Evolutionary conservation across 2,329 filamentous ascomycete genomes (phyloP).

Genomic region (Trichophyton mentagrophytes): DNA sequence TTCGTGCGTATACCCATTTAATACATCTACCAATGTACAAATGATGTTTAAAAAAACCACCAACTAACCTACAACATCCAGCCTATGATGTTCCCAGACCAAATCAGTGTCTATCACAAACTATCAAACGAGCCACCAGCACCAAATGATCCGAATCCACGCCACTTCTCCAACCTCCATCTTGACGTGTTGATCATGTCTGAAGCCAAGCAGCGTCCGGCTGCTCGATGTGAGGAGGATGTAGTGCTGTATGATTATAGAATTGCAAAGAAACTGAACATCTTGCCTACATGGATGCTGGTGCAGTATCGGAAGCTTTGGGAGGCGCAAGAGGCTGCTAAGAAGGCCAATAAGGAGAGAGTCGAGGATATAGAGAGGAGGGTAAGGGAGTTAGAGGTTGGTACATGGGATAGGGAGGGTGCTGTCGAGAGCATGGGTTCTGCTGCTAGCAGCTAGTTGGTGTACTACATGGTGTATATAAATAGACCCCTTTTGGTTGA

Average conservation of each 20-base stretch:
- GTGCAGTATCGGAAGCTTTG: constrained; percentile 48
- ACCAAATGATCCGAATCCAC: constrained; percentile 23
- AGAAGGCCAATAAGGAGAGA: constrained; percentile 38
- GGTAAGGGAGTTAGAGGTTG: constrained; percentile 52
- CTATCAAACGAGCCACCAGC: constrained; percentile 30
- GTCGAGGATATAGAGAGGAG: constrained; percentile 45
- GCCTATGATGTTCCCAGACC: constrained; percentile 76
- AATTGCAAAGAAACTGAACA: constrained; percentile 40
- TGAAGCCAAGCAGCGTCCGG: constrained; percentile 57
- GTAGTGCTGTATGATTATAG: constrained; percentile 67
- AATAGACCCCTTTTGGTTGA: too few species aligned
- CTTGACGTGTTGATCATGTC: constrained; percentile 57
- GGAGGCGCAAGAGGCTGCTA: constrained; percentile 49
- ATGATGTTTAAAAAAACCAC: neutral
- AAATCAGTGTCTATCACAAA: constrained; percentile 72
- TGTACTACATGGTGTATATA: neutral
- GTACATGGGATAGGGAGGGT: constrained; percentile 59
- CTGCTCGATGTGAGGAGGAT: constrained; percentile 65
- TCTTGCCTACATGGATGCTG: constrained; percentile 49
- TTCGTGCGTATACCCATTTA: constrained; percentile 48
- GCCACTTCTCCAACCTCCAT: constrained; percentile 23
- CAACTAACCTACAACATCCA: constrained; percentile 22
- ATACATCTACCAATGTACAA: neutral
- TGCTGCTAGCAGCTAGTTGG: constrained; percentile 14
- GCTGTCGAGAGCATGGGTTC: constrained; percentile 58